Evolutionary conservation across 2,329 filamentous ascomycete genomes (phyloP).

Genomic region (Lasiodiplodia theobromae): DNA sequence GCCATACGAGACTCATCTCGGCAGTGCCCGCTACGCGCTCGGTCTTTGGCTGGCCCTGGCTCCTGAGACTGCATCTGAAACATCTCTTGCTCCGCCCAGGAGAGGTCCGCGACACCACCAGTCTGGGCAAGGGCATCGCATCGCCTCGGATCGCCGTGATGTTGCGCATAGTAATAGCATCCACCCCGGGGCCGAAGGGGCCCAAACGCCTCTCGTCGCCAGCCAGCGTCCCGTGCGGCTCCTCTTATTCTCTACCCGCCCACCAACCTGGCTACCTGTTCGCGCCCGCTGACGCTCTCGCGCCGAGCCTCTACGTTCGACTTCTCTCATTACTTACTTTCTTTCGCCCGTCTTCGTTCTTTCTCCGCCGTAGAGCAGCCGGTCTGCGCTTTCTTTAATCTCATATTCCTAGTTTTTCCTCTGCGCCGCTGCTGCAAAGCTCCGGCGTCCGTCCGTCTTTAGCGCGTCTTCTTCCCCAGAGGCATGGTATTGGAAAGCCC

Average conservation of each 20-base stretch:
- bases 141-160: conserved; percentile 22
- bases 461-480: not conserved
- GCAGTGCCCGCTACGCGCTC: not conserved
- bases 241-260: conserved; percentile 7
- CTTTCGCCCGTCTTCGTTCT: not conserved
- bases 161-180: conserved; percentile 14
- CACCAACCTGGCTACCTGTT: not conserved
- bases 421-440: not conserved
- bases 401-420: not conserved
- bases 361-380: conserved; percentile 7
- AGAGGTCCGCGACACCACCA: conserved; percentile 9
- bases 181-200: conserved; percentile 12
- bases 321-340: conserved; percentile 14
- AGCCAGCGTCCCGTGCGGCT: conserved; percentile 20
- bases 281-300: conserved; percentile 5
- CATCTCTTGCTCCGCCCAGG: conserved; percentile 7
- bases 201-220: conserved; percentile 26
- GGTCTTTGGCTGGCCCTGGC: not conserved
- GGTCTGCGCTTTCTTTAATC: conserved; percentile 21
- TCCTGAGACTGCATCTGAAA: conserved; percentile 25
- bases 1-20: too few relatives aligned
- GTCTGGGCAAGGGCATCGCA: conserved; percentile 16
- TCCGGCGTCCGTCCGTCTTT: not conserved
- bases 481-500: conserved; percentile 10
- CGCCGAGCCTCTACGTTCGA: conserved; percentile 4